Conservation (phyloP, 2,329 filamentous ascomycete species). For the Fusarium nisikadoi region DNA sequence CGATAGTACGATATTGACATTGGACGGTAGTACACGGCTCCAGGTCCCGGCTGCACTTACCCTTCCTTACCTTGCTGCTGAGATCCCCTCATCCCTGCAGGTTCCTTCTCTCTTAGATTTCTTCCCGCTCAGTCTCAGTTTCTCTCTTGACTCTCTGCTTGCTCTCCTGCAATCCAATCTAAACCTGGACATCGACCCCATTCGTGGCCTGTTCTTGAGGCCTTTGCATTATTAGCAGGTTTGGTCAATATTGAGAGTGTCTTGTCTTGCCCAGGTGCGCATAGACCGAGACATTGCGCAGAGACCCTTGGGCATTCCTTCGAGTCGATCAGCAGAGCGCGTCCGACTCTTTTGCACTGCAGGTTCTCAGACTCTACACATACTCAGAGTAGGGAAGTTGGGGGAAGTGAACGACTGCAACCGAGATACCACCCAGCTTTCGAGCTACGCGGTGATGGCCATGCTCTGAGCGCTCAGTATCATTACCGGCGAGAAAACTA, state of each 20-base stretch:
- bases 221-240: conserved; percentile 12
- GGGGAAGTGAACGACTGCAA: background rate
- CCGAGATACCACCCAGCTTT: conserved; percentile 14
- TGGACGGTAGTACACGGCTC: background rate
- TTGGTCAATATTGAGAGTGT: background rate
- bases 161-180: conserved; percentile 11
- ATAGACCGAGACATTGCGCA: conserved; percentile 30
- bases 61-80: background rate
- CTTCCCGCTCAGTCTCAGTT: background rate
- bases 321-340: conserved; percentile 7
- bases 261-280: conserved; percentile 1
- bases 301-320: conserved; percentile 27
- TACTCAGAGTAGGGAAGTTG: background rate
- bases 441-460: conserved; percentile 19
- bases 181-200: conserved; percentile 23
- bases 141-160: conserved; percentile 3
- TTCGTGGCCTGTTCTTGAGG: conserved; percentile 32
- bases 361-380: background rate
- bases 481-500: conserved; percentile 25
- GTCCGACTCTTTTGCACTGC: conserved; percentile 5
- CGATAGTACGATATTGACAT: background rate
- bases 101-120: background rate
- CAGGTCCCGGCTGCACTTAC: conserved; percentile 2
- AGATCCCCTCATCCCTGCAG: conserved; percentile 21
- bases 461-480: conserved; percentile 31